These are phyloP conservation scores for Kodamaea suecica DNA, from an alignment of 1,139 yeast genomes.

Conservation along the genomic window DNA sequence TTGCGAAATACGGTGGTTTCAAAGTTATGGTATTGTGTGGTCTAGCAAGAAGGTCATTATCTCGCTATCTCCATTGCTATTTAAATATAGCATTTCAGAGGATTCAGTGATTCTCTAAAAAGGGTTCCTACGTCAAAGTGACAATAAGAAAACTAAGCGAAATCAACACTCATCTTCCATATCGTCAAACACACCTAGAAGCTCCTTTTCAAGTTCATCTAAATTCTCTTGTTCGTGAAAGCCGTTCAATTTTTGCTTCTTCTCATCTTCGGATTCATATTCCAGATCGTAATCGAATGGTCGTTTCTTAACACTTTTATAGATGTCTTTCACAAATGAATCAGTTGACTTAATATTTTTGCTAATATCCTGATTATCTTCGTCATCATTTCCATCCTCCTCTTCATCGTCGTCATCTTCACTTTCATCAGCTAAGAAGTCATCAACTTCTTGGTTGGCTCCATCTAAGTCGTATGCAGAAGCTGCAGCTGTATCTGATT, in stretches of 20 bases:
- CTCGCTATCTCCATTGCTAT: no score
- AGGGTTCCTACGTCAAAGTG: no score
- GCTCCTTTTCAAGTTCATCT: slow-evolving; percentile 46
- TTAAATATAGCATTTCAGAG: no score
- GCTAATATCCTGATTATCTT: slow-evolving; percentile 8
- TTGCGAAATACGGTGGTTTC: no score
- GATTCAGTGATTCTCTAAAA: neutral
- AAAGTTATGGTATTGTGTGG: neutral
- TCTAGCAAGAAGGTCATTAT: no score
- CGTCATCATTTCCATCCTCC: slow-evolving; percentile 31
- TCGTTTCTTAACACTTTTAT: slow-evolving; percentile 25
- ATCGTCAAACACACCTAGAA: slow-evolving; percentile 46
- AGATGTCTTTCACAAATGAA: slow-evolving; percentile 35
- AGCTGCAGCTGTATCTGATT: slow-evolving; percentile 4
- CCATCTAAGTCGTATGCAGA: slow-evolving; percentile 47
- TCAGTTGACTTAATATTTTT: slow-evolving; percentile 11
- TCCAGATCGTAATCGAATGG: slow-evolving; percentile 14
- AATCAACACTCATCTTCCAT: slow-evolving; percentile 24
- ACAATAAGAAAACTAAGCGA: no score
- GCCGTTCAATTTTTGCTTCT: slow-evolving; percentile 5
- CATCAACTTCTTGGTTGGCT: slow-evolving; percentile 59
- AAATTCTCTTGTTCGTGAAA: slow-evolving; percentile 20
- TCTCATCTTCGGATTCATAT: slow-evolving; percentile 6
- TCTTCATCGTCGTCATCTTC: slow-evolving; percentile 46
- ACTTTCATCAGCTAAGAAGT: slow-evolving; percentile 54